Percentiles rank a stretch among this genome's conserved stretches.
phyloP scores from a whole-genome alignment of 495 filamentous ascomycete species.

The Penicillium fimorum region DNA sequence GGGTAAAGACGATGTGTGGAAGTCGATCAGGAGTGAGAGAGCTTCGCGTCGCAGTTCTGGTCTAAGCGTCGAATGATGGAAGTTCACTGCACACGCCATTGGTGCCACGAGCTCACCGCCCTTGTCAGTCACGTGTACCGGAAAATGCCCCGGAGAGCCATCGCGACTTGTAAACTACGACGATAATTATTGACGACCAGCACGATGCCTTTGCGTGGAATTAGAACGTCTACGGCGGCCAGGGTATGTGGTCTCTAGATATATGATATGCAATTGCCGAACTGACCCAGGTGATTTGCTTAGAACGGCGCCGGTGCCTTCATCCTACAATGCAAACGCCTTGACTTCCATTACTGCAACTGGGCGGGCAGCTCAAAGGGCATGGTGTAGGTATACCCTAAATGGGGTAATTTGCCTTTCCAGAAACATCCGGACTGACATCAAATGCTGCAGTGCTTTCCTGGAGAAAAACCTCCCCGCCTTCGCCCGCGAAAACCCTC shows the following conservation, averaged over 20 bases:
- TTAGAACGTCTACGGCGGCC: constrained; percentile 42
- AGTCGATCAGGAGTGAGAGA: constrained; percentile 22
- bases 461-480: constrained; percentile 68
- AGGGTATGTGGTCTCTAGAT: constrained; percentile 30
- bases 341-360: constrained; percentile 97
- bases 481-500: constrained; percentile 80
- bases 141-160: constrained; percentile 24
- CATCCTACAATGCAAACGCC: constrained; percentile 91
- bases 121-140: constrained; percentile 21
- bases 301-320: constrained; percentile 97
- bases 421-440: neutral
- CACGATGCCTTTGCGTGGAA: constrained; percentile 69
- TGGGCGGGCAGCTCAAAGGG: constrained; percentile 86
- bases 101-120: constrained; percentile 21
- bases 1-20: constrained; percentile 15
- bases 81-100: constrained; percentile 16
- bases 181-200: constrained; percentile 15
- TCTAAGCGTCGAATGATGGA: constrained; percentile 14
- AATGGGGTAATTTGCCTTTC: neutral
- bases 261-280: neutral
- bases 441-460: constrained; percentile 59
- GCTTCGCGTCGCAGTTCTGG: constrained; percentile 22
- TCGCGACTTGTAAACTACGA: constrained; percentile 4
- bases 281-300: constrained; percentile 11
- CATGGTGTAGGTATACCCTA: constrained; percentile 74